Conservation (phyloP, 208 protist genomes). For the Herpetomonas tarakana region DNA sequence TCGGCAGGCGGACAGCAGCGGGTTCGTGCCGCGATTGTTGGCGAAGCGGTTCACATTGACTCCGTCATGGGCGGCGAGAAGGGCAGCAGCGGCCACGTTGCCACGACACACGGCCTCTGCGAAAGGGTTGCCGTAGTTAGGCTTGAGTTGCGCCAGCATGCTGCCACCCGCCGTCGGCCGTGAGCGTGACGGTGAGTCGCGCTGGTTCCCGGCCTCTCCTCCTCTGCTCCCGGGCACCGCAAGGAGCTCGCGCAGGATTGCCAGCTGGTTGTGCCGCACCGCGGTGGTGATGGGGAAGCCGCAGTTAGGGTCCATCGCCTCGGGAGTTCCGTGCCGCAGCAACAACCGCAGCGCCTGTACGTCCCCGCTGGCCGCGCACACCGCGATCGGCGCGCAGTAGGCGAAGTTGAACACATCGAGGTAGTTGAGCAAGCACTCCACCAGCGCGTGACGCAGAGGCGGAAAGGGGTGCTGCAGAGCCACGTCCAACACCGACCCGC, state of each 20-base stretch:
- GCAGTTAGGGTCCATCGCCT: constrained; percentile 32
- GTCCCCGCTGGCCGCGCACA: constrained; percentile 34
- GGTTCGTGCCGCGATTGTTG: constrained; percentile 27
- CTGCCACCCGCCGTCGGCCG: neutral
- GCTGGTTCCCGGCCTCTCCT: too few species aligned
- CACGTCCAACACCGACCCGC: constrained; percentile 34
- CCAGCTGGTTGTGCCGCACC: constrained; percentile 23
- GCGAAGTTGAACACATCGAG: constrained; percentile 20
- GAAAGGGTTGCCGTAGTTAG: constrained; percentile 39
- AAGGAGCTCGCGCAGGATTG: constrained; percentile 18
- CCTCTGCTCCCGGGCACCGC: neutral
- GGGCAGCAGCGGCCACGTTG: constrained; percentile 17
- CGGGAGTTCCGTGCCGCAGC: constrained; percentile 15
- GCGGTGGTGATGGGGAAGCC: constrained; percentile 39
- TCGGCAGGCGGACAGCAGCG: constrained; percentile 33
- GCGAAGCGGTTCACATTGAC: constrained; percentile 36
- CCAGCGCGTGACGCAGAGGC: constrained; percentile 18
- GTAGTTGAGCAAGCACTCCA: constrained; percentile 23
- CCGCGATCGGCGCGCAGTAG: constrained; percentile 39
- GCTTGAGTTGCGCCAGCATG: constrained; percentile 6
- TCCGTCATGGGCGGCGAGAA: constrained; percentile 13
- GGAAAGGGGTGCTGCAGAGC: constrained; percentile 32
- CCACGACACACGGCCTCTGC: constrained; percentile 23
- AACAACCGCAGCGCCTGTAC: constrained; percentile 17
- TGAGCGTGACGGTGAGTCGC: neutral